Percentiles rank a stretch among this genome's conserved stretches.
Conservation (phyloP, 176 grass and related monocot species). For the Carex myosuroides region DNA sequence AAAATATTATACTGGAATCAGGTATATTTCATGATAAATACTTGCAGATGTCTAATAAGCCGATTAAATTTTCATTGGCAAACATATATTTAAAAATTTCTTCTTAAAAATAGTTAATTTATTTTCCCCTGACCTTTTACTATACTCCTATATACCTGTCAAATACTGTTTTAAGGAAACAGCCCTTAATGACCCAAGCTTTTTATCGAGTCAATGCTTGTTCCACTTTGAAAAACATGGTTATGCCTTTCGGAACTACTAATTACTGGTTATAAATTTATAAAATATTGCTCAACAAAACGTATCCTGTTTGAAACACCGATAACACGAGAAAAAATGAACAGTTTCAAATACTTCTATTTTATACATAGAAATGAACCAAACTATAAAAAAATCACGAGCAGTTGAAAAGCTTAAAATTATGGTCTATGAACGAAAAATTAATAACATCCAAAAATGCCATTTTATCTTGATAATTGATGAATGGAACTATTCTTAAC, state of each 20-base stretch:
- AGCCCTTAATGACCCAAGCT: too few species aligned
- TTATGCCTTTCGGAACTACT: neutral
- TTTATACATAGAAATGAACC: slow-evolving; percentile 12
- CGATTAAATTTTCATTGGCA: too few species aligned
- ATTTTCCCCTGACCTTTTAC: too few species aligned
- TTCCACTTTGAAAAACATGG: too few species aligned
- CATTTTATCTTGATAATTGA: neutral
- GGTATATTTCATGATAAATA: too few species aligned
- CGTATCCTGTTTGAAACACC: neutral
- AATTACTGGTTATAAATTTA: neutral
- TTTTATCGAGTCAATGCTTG: too few species aligned
- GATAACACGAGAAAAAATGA: neutral
- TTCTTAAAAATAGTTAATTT: too few species aligned
- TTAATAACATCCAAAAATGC: neutral
- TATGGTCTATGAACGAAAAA: neutral
- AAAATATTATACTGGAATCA: too few species aligned
- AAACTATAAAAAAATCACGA: neutral
- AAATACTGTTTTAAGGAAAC: too few species aligned
- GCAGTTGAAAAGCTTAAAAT: neutral
- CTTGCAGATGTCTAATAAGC: too few species aligned
- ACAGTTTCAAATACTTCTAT: neutral
- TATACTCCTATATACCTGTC: too few species aligned
- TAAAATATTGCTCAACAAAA: neutral
- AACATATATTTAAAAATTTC: too few species aligned
- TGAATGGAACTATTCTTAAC: neutral